A percentile compares a stretch with the other conserved stretches of the same genome.
Conservation (phyloP, 345 rosid species). For the Arabis alpina region DNA sequence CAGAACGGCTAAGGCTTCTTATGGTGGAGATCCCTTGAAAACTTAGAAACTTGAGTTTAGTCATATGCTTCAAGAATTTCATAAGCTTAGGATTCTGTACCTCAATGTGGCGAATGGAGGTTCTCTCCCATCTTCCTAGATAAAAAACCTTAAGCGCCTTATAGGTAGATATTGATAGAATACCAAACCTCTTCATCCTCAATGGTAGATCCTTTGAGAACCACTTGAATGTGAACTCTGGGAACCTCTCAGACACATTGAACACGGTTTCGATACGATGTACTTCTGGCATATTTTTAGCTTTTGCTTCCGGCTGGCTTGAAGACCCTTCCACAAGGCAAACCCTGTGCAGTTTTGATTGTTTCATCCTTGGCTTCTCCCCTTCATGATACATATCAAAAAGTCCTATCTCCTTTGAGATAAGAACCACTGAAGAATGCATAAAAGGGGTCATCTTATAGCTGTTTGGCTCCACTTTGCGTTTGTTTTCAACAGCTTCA, state of each 20-base stretch:
- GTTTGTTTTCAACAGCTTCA: constrained; percentile 42
- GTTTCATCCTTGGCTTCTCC: constrained; percentile 37
- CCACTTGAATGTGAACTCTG: constrained; percentile 46
- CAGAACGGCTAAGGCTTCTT: constrained; percentile 16
- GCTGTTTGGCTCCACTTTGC: constrained; percentile 32
- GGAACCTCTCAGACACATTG: constrained; percentile 54
- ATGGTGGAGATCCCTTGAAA: constrained; percentile 55
- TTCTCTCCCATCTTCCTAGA: constrained; percentile 47
- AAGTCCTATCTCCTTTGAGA: constrained; percentile 34
- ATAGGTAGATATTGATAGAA: no score
- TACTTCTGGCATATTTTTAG: not conserved
- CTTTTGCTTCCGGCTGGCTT: constrained; percentile 25
- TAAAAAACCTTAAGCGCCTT: constrained; percentile 35
- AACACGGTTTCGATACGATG: constrained; percentile 42
- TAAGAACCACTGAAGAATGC: constrained; percentile 48
- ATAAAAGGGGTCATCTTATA: constrained; percentile 52
- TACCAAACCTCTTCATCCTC: no score
- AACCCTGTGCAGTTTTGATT: constrained; percentile 33
- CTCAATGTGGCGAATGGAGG: constrained; percentile 38
- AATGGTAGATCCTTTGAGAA: constrained; percentile 18
- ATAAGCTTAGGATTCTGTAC: constrained; percentile 29
- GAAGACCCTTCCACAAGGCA: constrained; percentile 49
- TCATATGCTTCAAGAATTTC: constrained; percentile 27
- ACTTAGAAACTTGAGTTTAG: constrained; percentile 39
- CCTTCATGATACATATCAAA: constrained; percentile 20